Conservation (phyloP, 2,329 filamentous ascomycete genomes). For the Fusarium chaquense region DNA sequence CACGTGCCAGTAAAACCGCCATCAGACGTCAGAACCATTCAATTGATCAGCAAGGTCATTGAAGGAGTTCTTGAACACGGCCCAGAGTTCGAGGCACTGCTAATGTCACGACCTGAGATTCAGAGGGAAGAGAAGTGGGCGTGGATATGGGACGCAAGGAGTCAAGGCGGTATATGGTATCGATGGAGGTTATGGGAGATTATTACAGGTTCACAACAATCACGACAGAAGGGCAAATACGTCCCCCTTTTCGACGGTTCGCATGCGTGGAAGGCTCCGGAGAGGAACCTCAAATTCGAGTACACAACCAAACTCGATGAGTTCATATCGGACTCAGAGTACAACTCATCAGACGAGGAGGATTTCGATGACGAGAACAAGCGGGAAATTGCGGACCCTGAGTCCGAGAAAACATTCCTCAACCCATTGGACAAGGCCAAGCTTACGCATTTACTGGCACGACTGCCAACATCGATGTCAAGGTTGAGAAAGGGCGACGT, state of each 20-base stretch:
- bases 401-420: constrained; percentile 73
- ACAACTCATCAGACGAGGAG: constrained; percentile 88
- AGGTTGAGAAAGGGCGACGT: constrained; percentile 86
- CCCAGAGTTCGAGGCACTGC: constrained; percentile 87
- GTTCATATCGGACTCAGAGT: constrained; percentile 85
- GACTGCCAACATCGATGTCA: constrained; percentile 80
- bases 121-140: constrained; percentile 91
- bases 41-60: constrained; percentile 87
- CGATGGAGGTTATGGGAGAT: constrained; percentile 92
- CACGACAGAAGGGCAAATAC: constrained; percentile 63
- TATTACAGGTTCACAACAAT: constrained; percentile 72
- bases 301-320: constrained; percentile 82
- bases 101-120: constrained; percentile 88
- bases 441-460: constrained; percentile 83
- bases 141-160: constrained; percentile 91
- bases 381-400: constrained; percentile 59
- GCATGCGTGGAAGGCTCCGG: constrained; percentile 81
- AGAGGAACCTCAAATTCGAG: constrained; percentile 81
- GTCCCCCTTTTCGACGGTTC: constrained; percentile 80
- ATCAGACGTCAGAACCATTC: constrained; percentile 80
- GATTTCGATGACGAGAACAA: constrained; percentile 72
- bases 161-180: constrained; percentile 86
- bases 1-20: constrained; percentile 82
- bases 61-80: constrained; percentile 84
- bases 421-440: constrained; percentile 87